Evolutionary conservation across 1,284 basidiomycete genomes (phyloP), one percentile per base, ranked within the genome.

Genomic region (Cutaneotrichosporon cavernicola): DNA sequence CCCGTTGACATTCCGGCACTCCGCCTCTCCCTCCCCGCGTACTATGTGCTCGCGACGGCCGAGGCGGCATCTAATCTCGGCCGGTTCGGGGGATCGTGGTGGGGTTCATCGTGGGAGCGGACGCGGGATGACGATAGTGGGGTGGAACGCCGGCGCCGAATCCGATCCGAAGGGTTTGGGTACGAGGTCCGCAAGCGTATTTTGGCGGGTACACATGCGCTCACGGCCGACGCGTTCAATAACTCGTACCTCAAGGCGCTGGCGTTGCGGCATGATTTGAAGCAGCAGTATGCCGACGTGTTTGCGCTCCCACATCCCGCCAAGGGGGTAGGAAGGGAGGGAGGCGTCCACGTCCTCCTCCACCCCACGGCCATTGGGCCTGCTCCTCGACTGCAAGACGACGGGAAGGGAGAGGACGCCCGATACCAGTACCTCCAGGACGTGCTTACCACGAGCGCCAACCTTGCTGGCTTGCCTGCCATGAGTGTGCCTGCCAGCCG

Each of bases 241-340:
- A 97, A 97, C 76, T 97, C 96, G 78, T 98, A 94, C 76, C 84
- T 98, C 4, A 91, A 96, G 81, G 94, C 97, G 0, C 89, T 94
- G 66, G 84, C 87, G 21, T 85, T 97, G 22, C 87, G 96, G 1
- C 84, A 85, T 50, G 79, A 85, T 8, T 82, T 99, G 59, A 85
- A 86, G 67, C 72, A 84, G 4, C 94, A 97, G 72, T 96, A 94
- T 70, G 83, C 90, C 69, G 71, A 75, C 0, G 85, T 89, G 26
- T 92, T 97, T 77, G 81, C 84, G 1, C 76, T 84, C 1, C 81
- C 84, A 4, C 72, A 76, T 59, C 72, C 75, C 14, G 72, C 72
- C 2, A 55, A 50, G n/a, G 43, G 61, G 0, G 40, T 34, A 8
- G 43, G 43, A 43, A 68, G 5, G 61, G 71, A 79, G 7, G 30